Evolutionary conservation across 352 stramenopile genomes (phyloP).

Genomic region (Pythium rhizo-oryzae): DNA sequence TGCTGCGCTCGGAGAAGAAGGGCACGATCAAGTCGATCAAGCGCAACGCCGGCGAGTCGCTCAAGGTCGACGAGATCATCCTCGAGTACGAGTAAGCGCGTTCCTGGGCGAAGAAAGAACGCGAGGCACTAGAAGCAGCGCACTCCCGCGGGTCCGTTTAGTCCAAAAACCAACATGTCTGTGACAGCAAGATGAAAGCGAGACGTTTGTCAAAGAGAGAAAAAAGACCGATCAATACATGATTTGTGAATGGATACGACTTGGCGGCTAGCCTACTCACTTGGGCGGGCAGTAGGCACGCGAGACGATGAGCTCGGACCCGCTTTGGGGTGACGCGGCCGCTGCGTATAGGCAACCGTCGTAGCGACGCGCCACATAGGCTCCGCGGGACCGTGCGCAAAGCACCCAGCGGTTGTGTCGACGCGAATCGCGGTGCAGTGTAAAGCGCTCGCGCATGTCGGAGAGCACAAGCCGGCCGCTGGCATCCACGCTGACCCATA

Average conservation of each 20-base stretch:
- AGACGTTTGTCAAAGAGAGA: too few species aligned
- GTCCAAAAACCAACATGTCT: too few species aligned
- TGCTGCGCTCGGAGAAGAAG: constrained; percentile 71
- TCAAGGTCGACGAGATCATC: constrained; percentile 93
- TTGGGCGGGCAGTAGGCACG: background rate
- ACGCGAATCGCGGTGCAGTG: background rate
- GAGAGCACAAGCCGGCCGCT: background rate
- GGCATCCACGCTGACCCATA: background rate
- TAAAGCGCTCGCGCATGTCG: background rate
- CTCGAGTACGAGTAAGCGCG: constrained; percentile 87
- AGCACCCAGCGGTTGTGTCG: too few species aligned
- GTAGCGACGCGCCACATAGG: background rate
- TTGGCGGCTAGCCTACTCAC: too few species aligned
- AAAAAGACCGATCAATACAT: too few species aligned
- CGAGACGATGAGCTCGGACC: background rate
- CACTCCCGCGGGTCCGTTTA: too few species aligned
- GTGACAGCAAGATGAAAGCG: too few species aligned
- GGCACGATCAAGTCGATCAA: constrained; percentile 80
- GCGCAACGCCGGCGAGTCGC: constrained; percentile 79
- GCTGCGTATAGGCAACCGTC: background rate
- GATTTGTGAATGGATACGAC: too few species aligned
- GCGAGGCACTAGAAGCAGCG: too few species aligned
- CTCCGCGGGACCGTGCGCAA: background rate
- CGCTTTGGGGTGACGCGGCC: background rate
- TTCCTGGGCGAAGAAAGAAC: too few species aligned